A percentile compares a stretch with the other conserved stretches of the same genome.
phyloP scores from a whole-genome alignment of 1,284 basidiomycete species.

The Ceraceosorus guamensis region DNA sequence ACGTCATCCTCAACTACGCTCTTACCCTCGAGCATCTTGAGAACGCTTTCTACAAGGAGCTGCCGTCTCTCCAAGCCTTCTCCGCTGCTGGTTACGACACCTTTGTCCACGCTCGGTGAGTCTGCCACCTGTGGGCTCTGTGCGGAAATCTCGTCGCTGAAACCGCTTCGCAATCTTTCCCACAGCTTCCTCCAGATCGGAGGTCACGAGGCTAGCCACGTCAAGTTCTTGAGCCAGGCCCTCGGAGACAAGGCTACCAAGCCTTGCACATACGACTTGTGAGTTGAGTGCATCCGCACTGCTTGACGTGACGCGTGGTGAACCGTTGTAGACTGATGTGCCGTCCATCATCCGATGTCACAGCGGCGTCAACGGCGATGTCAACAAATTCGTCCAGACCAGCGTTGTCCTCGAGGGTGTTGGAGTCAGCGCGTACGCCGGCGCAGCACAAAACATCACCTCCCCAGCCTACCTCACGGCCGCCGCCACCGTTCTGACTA shows the following conservation, averaged over 20 bases:
- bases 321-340: too few relatives aligned
- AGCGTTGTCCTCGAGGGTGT: conserved; percentile 59
- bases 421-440: conserved; percentile 59
- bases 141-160: background rate
- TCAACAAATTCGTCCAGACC: conserved; percentile 54
- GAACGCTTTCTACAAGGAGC: conserved; percentile 56
- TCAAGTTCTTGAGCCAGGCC: conserved; percentile 53
- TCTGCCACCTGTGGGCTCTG: background rate
- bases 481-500: conserved; percentile 33
- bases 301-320: too few relatives aligned
- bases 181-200: conserved; percentile 41
- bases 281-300: conserved; percentile 29
- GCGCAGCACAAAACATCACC: conserved; percentile 54
- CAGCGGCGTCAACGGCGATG: background rate
- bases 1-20: conserved; percentile 57
- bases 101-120: conserved; percentile 53
- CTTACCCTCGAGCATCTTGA: conserved; percentile 66
- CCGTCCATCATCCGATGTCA: too few relatives aligned
- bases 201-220: conserved; percentile 57
- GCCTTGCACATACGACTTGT: conserved; percentile 59
- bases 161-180: too few relatives aligned
- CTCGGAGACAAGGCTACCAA: conserved; percentile 56
- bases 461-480: conserved; percentile 27
- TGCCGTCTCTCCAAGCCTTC: conserved; percentile 54
- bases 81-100: conserved; percentile 54